Evolutionary conservation across 2,329 filamentous ascomycete species (phyloP).

Genomic region (Alternaria ventricosa): DNA sequence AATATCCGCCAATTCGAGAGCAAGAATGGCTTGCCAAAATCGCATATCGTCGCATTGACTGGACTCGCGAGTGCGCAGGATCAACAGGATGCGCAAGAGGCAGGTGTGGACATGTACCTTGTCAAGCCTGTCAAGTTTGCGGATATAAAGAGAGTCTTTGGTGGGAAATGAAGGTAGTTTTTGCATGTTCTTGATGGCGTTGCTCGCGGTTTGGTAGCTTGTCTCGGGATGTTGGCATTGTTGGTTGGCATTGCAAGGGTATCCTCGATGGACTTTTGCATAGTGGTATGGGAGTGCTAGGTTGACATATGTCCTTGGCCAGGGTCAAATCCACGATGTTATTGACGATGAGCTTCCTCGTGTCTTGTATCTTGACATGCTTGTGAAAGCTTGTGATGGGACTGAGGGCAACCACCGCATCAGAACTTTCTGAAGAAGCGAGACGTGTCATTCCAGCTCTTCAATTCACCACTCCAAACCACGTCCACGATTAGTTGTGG

Average conservation of each 20-base stretch:
- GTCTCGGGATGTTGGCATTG: background rate
- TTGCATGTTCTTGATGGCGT: background rate
- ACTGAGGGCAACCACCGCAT: too few species aligned
- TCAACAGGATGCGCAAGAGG: constrained; percentile 42
- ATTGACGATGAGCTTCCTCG: background rate
- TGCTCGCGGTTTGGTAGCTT: background rate
- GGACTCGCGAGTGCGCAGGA: constrained; percentile 47
- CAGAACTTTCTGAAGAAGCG: too few species aligned
- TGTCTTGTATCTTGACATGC: background rate
- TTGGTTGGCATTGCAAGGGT: constrained; percentile 1
- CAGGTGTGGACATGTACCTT: constrained; percentile 47
- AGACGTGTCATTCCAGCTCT: too few species aligned
- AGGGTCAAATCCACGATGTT: background rate
- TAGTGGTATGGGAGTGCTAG: background rate
- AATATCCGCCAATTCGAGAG: constrained; percentile 37
- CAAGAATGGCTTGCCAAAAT: constrained; percentile 25
- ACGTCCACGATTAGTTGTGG: too few species aligned
- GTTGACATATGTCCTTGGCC: background rate
- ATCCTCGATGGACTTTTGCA: constrained; percentile 1
- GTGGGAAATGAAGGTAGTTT: constrained; percentile 2
- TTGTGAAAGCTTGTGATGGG: background rate
- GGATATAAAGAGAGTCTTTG: constrained; percentile 39
- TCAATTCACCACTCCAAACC: too few species aligned
- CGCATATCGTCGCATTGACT: constrained; percentile 46
- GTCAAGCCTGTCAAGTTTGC: constrained; percentile 49